Evolutionary conservation across 768 basidiomycete genomes (phyloP).

Genomic region (Polyporus arcularius): DNA sequence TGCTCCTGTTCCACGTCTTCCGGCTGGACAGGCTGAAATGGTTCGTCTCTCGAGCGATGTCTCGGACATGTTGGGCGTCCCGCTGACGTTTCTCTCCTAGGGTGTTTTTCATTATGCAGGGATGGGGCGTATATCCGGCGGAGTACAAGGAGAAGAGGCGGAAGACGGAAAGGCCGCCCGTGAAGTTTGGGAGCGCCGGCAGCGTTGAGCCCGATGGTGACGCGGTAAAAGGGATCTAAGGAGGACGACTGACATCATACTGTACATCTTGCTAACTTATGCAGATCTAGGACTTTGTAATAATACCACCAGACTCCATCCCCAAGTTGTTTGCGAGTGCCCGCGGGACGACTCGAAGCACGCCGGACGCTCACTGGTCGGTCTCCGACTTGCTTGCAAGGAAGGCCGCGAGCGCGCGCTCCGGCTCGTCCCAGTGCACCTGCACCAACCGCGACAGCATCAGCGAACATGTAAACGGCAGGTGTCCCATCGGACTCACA

Average conservation of each 20-base stretch:
- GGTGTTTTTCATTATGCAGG: slow-evolving; percentile 51
- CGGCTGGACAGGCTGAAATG: slow-evolving; percentile 45
- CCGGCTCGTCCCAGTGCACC: slow-evolving; percentile 2
- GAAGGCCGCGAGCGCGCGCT: neutral
- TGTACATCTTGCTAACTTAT: no score
- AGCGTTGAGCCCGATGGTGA: neutral
- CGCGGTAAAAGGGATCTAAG: no score
- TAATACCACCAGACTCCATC: neutral
- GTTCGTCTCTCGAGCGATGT: slow-evolving; percentile 25
- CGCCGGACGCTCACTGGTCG: neutral
- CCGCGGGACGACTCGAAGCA: no score
- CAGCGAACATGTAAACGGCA: neutral
- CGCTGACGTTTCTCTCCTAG: slow-evolving; percentile 20
- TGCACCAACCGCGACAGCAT: neutral
- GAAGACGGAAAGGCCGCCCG: no score
- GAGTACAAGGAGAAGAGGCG: slow-evolving; percentile 6
- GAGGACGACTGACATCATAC: no score
- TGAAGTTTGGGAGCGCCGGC: neutral
- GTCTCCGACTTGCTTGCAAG: neutral
- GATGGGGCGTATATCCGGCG: slow-evolving; percentile 43
- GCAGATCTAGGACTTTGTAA: no score
- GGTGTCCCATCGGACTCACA: neutral
- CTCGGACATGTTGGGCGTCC: no score
- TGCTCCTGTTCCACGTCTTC: slow-evolving; percentile 47
- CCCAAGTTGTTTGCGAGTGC: no score